Evolutionary conservation across 768 basidiomycete genomes (phyloP).

Genomic region (Kwoniella sp.): DNA sequence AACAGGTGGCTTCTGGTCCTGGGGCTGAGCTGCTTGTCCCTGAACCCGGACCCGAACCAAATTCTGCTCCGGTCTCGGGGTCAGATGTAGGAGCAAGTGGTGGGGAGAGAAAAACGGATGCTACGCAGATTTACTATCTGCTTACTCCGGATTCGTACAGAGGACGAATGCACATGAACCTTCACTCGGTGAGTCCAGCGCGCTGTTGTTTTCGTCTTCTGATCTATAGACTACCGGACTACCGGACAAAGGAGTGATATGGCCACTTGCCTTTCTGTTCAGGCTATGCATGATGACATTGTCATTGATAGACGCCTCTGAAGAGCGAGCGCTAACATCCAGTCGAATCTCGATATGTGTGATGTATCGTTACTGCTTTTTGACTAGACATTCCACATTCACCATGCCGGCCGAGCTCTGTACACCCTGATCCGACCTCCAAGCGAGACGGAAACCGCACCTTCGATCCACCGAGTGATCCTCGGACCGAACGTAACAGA

Average conservation of each 20-base stretch:
- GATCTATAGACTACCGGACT: too few relatives aligned
- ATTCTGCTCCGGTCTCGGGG: background rate
- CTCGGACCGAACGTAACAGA: slow-evolving; percentile 59
- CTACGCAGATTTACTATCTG: slow-evolving; percentile 48
- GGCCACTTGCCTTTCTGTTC: too few relatives aligned
- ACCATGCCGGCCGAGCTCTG: slow-evolving; percentile 34
- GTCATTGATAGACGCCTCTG: too few relatives aligned
- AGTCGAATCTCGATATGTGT: too few relatives aligned
- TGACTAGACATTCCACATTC: slow-evolving; percentile 40
- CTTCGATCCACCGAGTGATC: slow-evolving; percentile 42
- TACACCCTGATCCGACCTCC: slow-evolving; percentile 45
- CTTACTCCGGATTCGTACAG: slow-evolving; percentile 34
- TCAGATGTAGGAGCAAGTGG: background rate
- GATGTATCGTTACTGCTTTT: too few relatives aligned
- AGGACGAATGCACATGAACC: slow-evolving; percentile 50
- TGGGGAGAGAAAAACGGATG: slow-evolving; percentile 17
- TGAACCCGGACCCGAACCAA: background rate
- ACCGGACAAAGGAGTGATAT: too few relatives aligned
- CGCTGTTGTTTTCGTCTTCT: too few relatives aligned
- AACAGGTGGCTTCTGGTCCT: slow-evolving; percentile 24
- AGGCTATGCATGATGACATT: too few relatives aligned
- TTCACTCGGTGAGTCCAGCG: slow-evolving; percentile 42
- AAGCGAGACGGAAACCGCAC: slow-evolving; percentile 8
- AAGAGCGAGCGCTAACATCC: too few relatives aligned
- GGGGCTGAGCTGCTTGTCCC: slow-evolving; percentile 19